Evolutionary conservation across 2,329 filamentous ascomycete species (phyloP).

Genomic region (Colletotrichum costaricense): DNA sequence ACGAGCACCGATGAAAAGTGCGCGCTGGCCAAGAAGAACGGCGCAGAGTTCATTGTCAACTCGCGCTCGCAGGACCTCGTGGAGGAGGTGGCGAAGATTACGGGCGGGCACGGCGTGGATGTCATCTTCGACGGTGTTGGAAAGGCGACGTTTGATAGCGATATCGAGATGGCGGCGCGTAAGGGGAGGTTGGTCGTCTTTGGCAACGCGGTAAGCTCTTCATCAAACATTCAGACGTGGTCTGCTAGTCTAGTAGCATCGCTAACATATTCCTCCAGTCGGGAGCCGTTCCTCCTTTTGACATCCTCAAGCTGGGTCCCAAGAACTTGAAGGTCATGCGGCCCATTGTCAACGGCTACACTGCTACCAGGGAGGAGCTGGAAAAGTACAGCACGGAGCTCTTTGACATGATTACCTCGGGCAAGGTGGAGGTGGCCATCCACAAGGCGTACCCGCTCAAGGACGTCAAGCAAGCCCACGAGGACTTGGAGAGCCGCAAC

Average conservation of each 20-base stretch:
- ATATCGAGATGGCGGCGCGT: constrained; percentile 77
- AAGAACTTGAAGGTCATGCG: constrained; percentile 85
- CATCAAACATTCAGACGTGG: background rate
- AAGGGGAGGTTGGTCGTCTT: constrained; percentile 85
- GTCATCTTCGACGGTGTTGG: constrained; percentile 91
- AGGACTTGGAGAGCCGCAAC: constrained; percentile 83
- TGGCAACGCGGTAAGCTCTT: constrained; percentile 77
- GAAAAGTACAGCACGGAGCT: constrained; percentile 78
- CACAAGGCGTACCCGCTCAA: constrained; percentile 82
- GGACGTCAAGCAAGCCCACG: constrained; percentile 78
- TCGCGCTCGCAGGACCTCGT: constrained; percentile 71
- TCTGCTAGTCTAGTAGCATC: too few relatives aligned
- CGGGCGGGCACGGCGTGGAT: constrained; percentile 76
- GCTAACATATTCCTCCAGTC: constrained; percentile 48
- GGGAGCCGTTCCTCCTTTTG: constrained; percentile 79
- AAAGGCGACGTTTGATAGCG: constrained; percentile 84
- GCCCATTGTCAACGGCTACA: constrained; percentile 79
- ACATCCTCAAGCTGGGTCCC: constrained; percentile 65
- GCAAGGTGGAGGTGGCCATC: constrained; percentile 77
- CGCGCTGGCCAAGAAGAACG: constrained; percentile 74
- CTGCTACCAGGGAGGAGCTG: constrained; percentile 76
- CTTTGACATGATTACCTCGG: constrained; percentile 76
- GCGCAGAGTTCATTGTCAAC: constrained; percentile 79
- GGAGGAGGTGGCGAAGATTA: constrained; percentile 73
- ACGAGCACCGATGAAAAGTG: constrained; percentile 80